Conservation (phyloP, 768 basidiomycete genomes). For the Mycena rebaudengoi region DNA sequence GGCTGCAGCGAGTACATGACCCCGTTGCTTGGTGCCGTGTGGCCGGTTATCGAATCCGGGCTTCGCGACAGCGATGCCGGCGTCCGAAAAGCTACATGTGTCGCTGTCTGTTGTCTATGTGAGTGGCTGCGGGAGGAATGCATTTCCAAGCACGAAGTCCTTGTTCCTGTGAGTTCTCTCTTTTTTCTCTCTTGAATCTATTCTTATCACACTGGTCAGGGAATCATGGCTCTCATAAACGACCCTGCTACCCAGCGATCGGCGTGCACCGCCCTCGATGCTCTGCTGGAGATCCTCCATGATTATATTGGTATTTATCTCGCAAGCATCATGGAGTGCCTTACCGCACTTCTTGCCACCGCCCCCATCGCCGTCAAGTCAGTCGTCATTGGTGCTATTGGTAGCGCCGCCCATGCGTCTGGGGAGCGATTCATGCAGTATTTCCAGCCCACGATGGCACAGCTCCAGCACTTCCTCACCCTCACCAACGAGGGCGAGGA, state of each 20-base stretch:
- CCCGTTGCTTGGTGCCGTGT: constrained; percentile 88
- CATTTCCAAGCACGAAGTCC: constrained; percentile 78
- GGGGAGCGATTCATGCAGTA: constrained; percentile 91
- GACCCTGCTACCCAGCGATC: constrained; percentile 87
- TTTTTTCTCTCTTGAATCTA: background rate
- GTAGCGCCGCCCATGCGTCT: constrained; percentile 96
- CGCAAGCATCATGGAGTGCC: constrained; percentile 92
- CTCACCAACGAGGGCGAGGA: constrained; percentile 91
- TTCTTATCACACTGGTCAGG: constrained; percentile 48
- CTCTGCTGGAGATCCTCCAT: constrained; percentile 92
- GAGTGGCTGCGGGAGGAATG: constrained; percentile 98
- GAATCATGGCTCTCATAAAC: constrained; percentile 90
- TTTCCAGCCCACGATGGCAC: constrained; percentile 91
- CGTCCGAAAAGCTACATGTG: constrained; percentile 95
- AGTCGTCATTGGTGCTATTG: constrained; percentile 97
- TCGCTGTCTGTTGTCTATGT: constrained; percentile 94
- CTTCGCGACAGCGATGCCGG: constrained; percentile 83
- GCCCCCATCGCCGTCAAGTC: constrained; percentile 90
- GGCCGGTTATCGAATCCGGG: constrained; percentile 93
- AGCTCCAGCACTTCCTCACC: constrained; percentile 87
- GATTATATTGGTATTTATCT: constrained; percentile 93
- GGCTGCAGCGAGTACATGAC: constrained; percentile 99
- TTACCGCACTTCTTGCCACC: constrained; percentile 84
- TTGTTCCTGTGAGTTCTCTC: constrained; percentile 77
- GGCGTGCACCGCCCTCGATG: constrained; percentile 97